These are phyloP conservation scores for Astrothelium subdiscretum DNA, from an alignment of 495 filamentous ascomycete genomes.

Conservation along the genomic window DNA sequence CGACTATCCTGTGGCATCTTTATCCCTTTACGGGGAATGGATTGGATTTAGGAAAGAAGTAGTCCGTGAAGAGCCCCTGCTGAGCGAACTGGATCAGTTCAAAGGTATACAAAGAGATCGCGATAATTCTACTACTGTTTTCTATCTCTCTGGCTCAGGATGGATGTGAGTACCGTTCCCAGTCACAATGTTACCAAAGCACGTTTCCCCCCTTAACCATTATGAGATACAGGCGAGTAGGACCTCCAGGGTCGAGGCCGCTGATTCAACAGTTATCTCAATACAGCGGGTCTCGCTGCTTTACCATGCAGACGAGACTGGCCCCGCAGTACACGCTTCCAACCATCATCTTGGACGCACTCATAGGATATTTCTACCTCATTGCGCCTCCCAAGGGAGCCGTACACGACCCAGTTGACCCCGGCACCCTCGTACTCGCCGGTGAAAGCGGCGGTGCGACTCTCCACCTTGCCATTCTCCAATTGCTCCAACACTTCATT, in stretches of 20 bases:
- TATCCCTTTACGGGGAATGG: conserved; percentile 8
- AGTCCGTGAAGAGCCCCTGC: neutral
- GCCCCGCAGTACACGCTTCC: conserved; percentile 15
- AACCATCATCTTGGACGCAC: conserved; percentile 9
- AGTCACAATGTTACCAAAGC: too few species aligned
- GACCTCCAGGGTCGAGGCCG: conserved; percentile 11
- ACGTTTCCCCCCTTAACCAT: neutral
- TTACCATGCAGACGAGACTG: conserved; percentile 10
- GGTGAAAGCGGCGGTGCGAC: conserved; percentile 11
- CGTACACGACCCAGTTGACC: conserved; percentile 5
- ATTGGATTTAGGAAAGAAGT: conserved; percentile 4
- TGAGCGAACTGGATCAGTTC: conserved; percentile 9
- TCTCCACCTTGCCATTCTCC: conserved; percentile 12
- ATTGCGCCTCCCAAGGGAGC: conserved; percentile 9
- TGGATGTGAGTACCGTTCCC: conserved; percentile 11
- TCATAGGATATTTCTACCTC: conserved; percentile 12
- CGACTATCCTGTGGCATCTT: conserved; percentile 6
- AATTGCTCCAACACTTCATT: conserved; percentile 5
- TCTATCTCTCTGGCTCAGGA: conserved; percentile 11
- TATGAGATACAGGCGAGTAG: conserved; percentile 3
- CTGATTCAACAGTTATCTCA: conserved; percentile 8
- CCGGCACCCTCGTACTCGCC: conserved; percentile 9
- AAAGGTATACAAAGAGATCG: conserved; percentile 5
- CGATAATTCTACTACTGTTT: conserved; percentile 7
- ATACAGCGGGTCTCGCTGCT: conserved; percentile 5